Conservation (phyloP, 768 basidiomycete genomes). For the Dacryopinax primogenitus region DNA sequence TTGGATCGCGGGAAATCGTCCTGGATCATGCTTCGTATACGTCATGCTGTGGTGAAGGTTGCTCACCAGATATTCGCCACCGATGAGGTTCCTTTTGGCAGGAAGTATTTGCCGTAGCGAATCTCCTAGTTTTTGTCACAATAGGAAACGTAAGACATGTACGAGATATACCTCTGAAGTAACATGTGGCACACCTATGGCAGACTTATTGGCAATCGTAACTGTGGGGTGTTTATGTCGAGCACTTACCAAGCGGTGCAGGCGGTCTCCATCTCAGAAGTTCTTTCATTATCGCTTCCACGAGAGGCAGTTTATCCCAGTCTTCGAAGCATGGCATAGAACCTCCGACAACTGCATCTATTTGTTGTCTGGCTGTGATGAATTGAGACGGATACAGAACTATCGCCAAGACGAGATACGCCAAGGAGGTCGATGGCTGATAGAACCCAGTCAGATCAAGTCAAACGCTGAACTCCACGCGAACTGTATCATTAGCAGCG, state of each 20-base stretch:
- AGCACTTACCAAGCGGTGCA: neutral
- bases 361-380: neutral
- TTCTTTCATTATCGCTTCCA: neutral
- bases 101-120: neutral
- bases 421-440: neutral
- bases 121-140: too few species aligned
- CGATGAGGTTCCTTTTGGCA: neutral
- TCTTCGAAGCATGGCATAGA: neutral
- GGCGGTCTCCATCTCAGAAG: neutral
- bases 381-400: neutral
- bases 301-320: neutral
- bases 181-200: too few species aligned
- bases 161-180: too few species aligned
- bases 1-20: neutral
- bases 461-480: neutral
- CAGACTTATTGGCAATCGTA: neutral
- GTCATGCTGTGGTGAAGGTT: neutral
- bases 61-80: neutral
- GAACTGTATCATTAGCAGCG: neutral
- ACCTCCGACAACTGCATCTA: neutral
- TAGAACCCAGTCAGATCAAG: neutral
- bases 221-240: neutral
- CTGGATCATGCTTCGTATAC: neutral
- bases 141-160: too few species aligned
- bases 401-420: neutral